Evolutionary conservation across 139 green algal genomes (phyloP).

Genomic region (Yamagishiella unicocca): DNA sequence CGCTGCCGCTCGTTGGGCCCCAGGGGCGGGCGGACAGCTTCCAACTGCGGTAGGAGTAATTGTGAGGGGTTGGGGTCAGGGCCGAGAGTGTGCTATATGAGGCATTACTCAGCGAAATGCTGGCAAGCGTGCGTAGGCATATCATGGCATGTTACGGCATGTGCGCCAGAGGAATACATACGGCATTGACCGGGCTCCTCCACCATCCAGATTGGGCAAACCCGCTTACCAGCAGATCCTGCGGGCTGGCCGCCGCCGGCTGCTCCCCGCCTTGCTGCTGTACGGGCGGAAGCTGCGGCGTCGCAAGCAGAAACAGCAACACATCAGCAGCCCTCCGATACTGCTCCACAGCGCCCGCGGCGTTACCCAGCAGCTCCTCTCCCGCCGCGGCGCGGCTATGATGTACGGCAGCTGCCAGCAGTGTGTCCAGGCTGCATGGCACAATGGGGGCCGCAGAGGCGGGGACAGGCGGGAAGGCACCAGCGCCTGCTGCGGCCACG

Average conservation of each 20-base stretch:
- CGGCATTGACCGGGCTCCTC: too few species aligned
- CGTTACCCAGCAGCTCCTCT: conserved; percentile 75
- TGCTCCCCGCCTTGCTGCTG: neutral
- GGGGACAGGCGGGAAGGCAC: neutral
- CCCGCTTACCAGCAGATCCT: neutral
- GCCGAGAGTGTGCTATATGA: too few species aligned
- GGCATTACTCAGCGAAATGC: too few species aligned
- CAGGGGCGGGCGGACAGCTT: conserved; percentile 33
- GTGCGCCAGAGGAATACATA: too few species aligned
- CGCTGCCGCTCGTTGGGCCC: conserved; percentile 1
- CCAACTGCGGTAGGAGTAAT: neutral
- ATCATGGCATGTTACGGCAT: neutral
- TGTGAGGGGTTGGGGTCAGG: neutral
- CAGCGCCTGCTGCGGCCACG: neutral
- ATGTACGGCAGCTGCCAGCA: conserved; percentile 26
- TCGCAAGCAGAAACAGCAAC: conserved; percentile 60
- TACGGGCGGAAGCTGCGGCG: conserved; percentile 15
- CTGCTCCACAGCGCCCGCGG: conserved; percentile 28
- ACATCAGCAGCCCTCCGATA: conserved; percentile 65
- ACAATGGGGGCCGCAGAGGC: neutral
- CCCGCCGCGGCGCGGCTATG: conserved; percentile 62
- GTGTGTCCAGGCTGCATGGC: neutral
- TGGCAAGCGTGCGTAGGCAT: neutral
- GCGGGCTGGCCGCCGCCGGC: neutral
- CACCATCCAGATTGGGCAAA: too few species aligned